Evolutionary conservation across 2,329 filamentous ascomycete genomes (phyloP).

Genomic region (Penicillium brasilianum): DNA sequence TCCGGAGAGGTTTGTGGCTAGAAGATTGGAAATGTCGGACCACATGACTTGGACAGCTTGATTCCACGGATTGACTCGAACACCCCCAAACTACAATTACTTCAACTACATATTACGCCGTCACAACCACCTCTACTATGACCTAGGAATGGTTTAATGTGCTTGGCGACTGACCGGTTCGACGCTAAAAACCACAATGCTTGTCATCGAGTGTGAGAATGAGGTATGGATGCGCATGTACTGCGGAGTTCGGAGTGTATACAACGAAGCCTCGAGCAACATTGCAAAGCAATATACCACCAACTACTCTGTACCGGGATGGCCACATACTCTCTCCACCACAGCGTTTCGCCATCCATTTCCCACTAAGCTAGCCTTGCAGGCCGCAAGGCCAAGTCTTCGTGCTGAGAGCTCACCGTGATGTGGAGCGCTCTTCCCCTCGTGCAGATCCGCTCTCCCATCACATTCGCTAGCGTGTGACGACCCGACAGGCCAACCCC

Average conservation of each 20-base stretch:
- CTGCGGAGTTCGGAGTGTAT: background rate
- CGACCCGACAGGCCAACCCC: constrained; percentile 31
- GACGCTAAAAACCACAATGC: background rate
- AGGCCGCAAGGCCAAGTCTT: constrained; percentile 12
- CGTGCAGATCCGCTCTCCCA: constrained; percentile 38
- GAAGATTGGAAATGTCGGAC: constrained; percentile 7
- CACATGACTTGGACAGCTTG: constrained; percentile 24
- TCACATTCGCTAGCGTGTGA: constrained; percentile 46
- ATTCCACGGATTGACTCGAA: background rate
- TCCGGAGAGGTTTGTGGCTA: no score
- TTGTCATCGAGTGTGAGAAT: background rate
- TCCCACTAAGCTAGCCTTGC: constrained; percentile 5
- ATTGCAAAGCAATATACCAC: constrained; percentile 10
- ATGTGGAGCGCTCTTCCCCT: constrained; percentile 16
- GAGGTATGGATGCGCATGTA: background rate
- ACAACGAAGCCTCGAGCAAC: background rate
- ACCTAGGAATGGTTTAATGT: background rate
- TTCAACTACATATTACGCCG: background rate
- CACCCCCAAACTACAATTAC: background rate
- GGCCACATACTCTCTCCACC: constrained; percentile 12
- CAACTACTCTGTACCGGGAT: background rate
- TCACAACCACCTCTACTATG: background rate
- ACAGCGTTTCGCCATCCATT: constrained; percentile 20
- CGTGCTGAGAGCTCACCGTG: constrained; percentile 20
- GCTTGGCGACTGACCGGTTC: background rate